Evolutionary conservation across 2,329 filamentous ascomycete species (phyloP).

Genomic region (Pestalotiopsis sp.): DNA sequence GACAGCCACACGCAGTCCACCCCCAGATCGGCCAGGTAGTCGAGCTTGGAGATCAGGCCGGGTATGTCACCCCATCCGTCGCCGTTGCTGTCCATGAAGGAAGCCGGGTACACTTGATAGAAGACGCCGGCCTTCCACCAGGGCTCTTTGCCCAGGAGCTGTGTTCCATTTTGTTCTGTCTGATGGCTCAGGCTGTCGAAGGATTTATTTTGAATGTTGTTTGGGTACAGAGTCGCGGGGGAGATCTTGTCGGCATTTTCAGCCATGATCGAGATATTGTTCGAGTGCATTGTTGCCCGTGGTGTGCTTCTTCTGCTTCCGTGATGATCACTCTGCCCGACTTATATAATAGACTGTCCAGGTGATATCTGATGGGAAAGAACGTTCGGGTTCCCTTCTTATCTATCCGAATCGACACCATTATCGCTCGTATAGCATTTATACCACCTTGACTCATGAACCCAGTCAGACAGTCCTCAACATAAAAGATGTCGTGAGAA

Average conservation of each 20-base stretch:
- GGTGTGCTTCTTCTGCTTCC: background rate
- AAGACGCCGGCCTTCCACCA: constrained; percentile 52
- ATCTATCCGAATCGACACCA: background rate
- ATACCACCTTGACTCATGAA: background rate
- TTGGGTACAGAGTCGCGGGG: background rate
- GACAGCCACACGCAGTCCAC: constrained; percentile 64
- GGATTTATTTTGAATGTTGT: background rate
- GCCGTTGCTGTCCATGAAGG: constrained; percentile 59
- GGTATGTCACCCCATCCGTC: constrained; percentile 68
- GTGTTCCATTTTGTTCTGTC: background rate
- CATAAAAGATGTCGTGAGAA: background rate
- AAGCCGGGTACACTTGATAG: constrained; percentile 60
- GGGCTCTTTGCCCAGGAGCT: constrained; percentile 28
- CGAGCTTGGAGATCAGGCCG: constrained; percentile 65
- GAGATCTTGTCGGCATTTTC: constrained; percentile 2
- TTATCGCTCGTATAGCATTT: background rate
- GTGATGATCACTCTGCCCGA: no score
- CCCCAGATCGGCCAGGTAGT: constrained; percentile 65
- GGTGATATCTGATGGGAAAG: background rate
- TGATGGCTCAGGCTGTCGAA: background rate
- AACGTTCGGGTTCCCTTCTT: background rate
- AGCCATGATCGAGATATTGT: background rate
- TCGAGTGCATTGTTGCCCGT: background rate
- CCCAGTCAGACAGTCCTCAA: background rate
- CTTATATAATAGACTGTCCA: background rate